Percentiles rank a stretch among this genome's conserved stretches.
Conservation (phyloP, 23 red algal species). For the Gracilaria gracilis region DNA sequence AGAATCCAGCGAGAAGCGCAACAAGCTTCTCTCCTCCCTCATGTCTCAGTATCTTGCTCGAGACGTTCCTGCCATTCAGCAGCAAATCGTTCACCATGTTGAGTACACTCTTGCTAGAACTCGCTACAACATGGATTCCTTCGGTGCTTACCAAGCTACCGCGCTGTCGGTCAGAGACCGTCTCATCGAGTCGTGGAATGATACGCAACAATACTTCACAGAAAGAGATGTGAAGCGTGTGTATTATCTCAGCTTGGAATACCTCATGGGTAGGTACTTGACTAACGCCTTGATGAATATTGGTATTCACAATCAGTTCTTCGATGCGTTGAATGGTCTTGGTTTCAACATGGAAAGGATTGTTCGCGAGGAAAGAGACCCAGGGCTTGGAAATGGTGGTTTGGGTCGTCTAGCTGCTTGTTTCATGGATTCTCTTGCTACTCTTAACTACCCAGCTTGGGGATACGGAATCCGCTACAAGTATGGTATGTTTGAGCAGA, state of each 20-base stretch:
- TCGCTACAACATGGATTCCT: slow-evolving; percentile 94
- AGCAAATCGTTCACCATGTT: slow-evolving; percentile 94
- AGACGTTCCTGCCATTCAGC: slow-evolving; percentile 89
- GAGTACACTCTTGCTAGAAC: slow-evolving; percentile 98
- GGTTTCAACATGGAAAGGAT: slow-evolving; percentile 91
- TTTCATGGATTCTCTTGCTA: slow-evolving; percentile 99
- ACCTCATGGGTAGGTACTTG: slow-evolving; percentile 96
- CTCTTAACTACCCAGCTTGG: slow-evolving; percentile 99
- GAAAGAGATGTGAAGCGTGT: slow-evolving; percentile 94
- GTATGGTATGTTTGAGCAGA: slow-evolving; percentile 99
- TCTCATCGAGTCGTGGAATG: slow-evolving; percentile 99
- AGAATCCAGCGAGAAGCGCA: slow-evolving; percentile 77
- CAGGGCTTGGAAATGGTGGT: slow-evolving; percentile 97
- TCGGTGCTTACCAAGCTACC: slow-evolving; percentile 96
- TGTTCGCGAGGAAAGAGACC: slow-evolving; percentile 91
- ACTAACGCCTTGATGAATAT: slow-evolving; percentile 98
- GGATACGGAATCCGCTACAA: slow-evolving; percentile 99
- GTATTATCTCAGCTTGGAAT: slow-evolving; percentile 98
- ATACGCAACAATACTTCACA: slow-evolving; percentile 99
- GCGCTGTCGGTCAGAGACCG: slow-evolving; percentile 93
- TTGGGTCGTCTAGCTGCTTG: slow-evolving; percentile 97
- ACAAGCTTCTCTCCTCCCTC: slow-evolving; percentile 80
- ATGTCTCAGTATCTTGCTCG: slow-evolving; percentile 99
- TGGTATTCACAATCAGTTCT: slow-evolving; percentile 92
- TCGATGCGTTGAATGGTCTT: slow-evolving; percentile 85